Base-by-base conservation (phyloP, 2,329 filamentous ascomycete genomes). In the Stachybotrys elegans region DNA sequence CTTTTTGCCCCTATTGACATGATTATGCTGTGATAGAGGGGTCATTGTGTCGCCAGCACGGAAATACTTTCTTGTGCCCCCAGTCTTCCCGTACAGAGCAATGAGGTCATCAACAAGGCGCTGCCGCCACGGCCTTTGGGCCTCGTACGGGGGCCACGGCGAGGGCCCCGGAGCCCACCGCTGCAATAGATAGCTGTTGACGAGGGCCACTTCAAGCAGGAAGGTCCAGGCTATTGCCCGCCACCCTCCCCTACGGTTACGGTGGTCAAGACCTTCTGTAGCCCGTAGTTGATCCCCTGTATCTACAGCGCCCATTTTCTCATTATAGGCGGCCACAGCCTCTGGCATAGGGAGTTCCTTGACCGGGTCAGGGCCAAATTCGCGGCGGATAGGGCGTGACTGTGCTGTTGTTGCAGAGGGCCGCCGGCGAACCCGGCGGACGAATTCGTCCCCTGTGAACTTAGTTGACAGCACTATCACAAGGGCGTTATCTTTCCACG, bases 401-500 rank as follows among this genome's bases (percentile, higher is more conserved):
- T 19, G 25, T 19, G 34, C n/a, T 12, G 39, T 20, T 43, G 20
- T 29, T 42, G 39, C 36, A 27, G 40, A 40, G 22, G 41, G 48
- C 23, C 29, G 40, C 35, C 40, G 40, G 21, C 34, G 34, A 8
- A 22, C 5, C 13, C 20, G 22, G 17, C 42, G 4, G 19, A 40
- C 22, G 41, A 44, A 22, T 21, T 48, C 16, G 12, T 40, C 25
- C 3, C 45, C 36, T 4, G 14, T 45, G 7, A 27, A 44, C 8
- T 45, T 21, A 39, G 45, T 45, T 14, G 23, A 42, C 22, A 48
- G 5, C n/a, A 53, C 44, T 19, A 53, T 34, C 12, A 53, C 40
- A 14, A 51, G 25, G 12, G 36, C n/a, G 25, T 44, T 52, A 49
- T 52, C 48, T 13, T 52, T 49, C 47, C 38, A 52, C 12, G 37